phyloP scores from a whole-genome alignment of 73 alveolate species.

The Tetrahymena elliotti region DNA sequence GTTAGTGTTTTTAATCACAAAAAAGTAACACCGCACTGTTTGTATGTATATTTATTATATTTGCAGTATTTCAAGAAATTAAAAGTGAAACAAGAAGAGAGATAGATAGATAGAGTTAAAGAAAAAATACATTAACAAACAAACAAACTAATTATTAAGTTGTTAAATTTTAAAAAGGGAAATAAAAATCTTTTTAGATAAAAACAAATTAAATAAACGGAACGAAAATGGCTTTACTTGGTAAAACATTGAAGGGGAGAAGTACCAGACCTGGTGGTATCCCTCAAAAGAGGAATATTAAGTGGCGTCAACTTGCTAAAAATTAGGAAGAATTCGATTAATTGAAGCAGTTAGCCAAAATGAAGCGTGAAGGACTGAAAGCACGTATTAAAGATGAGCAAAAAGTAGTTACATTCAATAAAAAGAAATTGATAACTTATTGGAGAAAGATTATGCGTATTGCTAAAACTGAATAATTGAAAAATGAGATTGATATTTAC shows the following conservation, averaged over 20 bases:
- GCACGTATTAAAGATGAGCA: conserved; percentile 61
- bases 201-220: neutral
- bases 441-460: conserved; percentile 97
- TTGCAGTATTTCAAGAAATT: neutral
- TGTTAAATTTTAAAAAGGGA: neutral
- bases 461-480: conserved; percentile 93
- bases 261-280: conserved; percentile 52
- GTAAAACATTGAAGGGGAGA: conserved; percentile 75
- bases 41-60: neutral
- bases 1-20: neutral
- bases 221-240: conserved; percentile 64
- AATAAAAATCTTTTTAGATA: neutral
- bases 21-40: neutral
- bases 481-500: conserved; percentile 86
- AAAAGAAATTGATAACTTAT: conserved; percentile 88
- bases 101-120: neutral
- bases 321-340: conserved; percentile 61
- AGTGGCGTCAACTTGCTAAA: conserved; percentile 20
- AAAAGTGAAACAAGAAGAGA: neutral
- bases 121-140: neutral
- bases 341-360: conserved; percentile 47
- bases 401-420: conserved; percentile 78
- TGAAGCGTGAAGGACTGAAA: conserved; percentile 56
- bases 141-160: neutral
- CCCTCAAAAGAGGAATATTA: conserved; percentile 19